Evolutionary conservation across 2,329 filamentous ascomycete genomes (phyloP).

Genomic region (Exophiala mesophila): DNA sequence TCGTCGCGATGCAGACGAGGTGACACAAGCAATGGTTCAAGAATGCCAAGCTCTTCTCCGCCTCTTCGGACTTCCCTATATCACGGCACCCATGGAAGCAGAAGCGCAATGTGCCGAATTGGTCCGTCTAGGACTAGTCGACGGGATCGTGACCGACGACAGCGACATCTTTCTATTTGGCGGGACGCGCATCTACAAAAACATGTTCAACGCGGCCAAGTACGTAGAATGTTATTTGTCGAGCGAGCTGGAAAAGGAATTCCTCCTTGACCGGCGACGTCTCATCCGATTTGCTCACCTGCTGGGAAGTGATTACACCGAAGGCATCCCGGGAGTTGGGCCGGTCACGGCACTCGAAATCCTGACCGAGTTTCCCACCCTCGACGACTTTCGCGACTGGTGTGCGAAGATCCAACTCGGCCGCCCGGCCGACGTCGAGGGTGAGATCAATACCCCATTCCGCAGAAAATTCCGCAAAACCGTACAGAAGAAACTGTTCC

Average conservation of each 20-base stretch:
- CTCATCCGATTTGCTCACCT: constrained; percentile 88
- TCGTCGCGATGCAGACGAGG: constrained; percentile 89
- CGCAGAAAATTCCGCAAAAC: constrained; percentile 84
- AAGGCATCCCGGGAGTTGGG: constrained; percentile 83
- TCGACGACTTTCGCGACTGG: constrained; percentile 80
- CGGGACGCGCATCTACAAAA: constrained; percentile 94
- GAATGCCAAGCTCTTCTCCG: constrained; percentile 89
- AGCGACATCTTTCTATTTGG: constrained; percentile 96
- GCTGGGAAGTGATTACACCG: constrained; percentile 89
- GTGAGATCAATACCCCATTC: constrained; percentile 58
- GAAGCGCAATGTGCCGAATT: constrained; percentile 96
- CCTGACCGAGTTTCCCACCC: constrained; percentile 72
- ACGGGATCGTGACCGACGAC: constrained; percentile 96
- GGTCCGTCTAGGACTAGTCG: constrained; percentile 78
- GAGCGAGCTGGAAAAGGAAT: constrained; percentile 78
- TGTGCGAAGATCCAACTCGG: constrained; percentile 70
- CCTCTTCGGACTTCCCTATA: constrained; percentile 90
- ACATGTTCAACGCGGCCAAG: constrained; percentile 99
- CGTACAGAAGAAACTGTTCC: constrained; percentile 70
- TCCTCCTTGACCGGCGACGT: constrained; percentile 78
- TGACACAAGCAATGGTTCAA: constrained; percentile 90
- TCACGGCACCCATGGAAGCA: constrained; percentile 97
- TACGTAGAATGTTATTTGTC: constrained; percentile 93
- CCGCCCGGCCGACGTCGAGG: constrained; percentile 59
- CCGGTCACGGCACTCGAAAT: constrained; percentile 95